Conservation (phyloP, 202 grass and related monocot species). For the Digitaria exilis region DNA sequence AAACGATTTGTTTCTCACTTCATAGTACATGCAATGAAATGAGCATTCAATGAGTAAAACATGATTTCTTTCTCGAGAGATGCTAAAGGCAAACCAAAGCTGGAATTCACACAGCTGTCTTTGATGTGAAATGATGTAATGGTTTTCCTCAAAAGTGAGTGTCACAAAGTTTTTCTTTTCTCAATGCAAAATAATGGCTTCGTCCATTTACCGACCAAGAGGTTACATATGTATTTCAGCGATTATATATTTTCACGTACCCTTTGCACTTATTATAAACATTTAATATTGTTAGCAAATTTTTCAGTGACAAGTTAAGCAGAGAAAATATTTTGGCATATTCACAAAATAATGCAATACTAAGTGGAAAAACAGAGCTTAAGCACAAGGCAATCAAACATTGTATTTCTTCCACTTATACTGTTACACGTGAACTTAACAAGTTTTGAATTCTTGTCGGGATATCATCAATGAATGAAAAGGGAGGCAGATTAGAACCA, state of each 20-base stretch:
- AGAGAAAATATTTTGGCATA: not conserved
- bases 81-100: not conserved
- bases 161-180: not conserved
- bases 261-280: constrained; percentile 1
- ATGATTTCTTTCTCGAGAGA: not conserved
- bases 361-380: not conserved
- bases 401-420: not conserved
- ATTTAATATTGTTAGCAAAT: not conserved
- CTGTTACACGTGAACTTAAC: not conserved
- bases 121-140: not conserved
- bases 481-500: not conserved
- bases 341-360: constrained; percentile 24
- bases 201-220: not conserved
- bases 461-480: not conserved
- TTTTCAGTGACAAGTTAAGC: not conserved
- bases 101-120: not conserved
- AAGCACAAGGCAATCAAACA: not conserved
- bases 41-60: not conserved
- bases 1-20: constrained; percentile 17
- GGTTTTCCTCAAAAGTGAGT: not conserved
- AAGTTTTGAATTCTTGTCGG: not conserved
- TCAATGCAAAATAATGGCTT: not conserved
- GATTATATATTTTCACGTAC: not conserved
- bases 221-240: not conserved
- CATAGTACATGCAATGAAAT: constrained; percentile 19